Conservation (phyloP, 352 stramenopile species). For the Blastocystis sp. region DNA sequence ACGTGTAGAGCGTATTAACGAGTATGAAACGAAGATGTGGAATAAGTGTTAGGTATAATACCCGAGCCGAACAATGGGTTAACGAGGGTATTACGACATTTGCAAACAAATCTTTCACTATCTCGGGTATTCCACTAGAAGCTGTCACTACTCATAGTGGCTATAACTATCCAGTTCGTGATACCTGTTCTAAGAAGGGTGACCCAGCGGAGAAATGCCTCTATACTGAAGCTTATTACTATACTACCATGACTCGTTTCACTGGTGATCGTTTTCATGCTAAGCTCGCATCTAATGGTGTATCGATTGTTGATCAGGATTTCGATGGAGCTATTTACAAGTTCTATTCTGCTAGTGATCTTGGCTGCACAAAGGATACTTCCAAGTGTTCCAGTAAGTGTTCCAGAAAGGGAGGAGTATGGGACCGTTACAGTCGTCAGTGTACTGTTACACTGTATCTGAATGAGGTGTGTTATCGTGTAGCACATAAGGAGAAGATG, state of each 20-base stretch:
- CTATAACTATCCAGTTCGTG: conserved; percentile 51
- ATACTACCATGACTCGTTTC: neutral
- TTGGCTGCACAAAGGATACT: conserved; percentile 24
- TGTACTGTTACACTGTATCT: conserved; percentile 8
- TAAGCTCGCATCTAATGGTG: neutral
- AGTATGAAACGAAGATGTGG: neutral
- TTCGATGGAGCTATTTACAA: neutral
- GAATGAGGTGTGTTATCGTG: conserved; percentile 12
- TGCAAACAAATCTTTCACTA: neutral
- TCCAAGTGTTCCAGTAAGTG: conserved; percentile 50
- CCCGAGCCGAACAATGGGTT: neutral
- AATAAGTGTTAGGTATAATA: conserved; percentile 17
- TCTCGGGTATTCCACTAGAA: neutral
- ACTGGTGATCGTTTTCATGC: neutral
- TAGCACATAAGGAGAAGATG: neutral
- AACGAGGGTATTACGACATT: neutral
- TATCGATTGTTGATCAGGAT: neutral
- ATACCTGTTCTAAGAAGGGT: conserved; percentile 46
- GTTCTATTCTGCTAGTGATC: neutral
- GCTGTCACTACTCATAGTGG: neutral
- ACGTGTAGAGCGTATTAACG: conserved; percentile 16
- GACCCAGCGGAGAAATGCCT: conserved; percentile 30
- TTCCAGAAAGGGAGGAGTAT: conserved; percentile 16
- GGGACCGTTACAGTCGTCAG: neutral
- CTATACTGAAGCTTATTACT: conserved; percentile 12